Percentiles rank a stretch among this genome's conserved stretches.
phyloP scores from a whole-genome alignment of 1,284 basidiomycete species.

The Mycena citricolor region DNA sequence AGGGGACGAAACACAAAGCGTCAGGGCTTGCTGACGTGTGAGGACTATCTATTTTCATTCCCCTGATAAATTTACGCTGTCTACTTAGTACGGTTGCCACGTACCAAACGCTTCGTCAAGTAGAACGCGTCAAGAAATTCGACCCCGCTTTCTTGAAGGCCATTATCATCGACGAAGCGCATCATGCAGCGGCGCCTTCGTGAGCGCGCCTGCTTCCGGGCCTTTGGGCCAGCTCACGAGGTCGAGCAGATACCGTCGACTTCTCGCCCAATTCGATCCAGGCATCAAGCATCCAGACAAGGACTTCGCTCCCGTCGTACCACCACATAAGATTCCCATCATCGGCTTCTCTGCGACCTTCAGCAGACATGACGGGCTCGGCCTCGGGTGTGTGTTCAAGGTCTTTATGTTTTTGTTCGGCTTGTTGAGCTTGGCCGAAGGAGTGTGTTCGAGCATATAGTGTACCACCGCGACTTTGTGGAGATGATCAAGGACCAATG shows the following conservation, averaged over 20 bases:
- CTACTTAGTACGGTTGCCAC: constrained; percentile 81
- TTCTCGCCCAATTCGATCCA: constrained; percentile 76
- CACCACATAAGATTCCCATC: constrained; percentile 70
- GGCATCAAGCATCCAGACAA: constrained; percentile 56
- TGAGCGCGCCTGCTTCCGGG: constrained; percentile 37
- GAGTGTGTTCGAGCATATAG: constrained; percentile 92
- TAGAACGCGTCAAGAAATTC: constrained; percentile 77
- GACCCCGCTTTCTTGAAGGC: constrained; percentile 72
- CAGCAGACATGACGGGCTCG: constrained; percentile 87
- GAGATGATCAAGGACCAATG: constrained; percentile 94
- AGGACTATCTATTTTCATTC: constrained; percentile 31
- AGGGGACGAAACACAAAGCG: constrained; percentile 75
- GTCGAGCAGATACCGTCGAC: constrained; percentile 64
- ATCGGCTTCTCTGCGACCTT: constrained; percentile 97
- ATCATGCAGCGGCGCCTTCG: constrained; percentile 92
- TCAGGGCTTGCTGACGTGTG: constrained; percentile 85
- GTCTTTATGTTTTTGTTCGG: constrained; percentile 94
- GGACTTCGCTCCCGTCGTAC: constrained; percentile 33
- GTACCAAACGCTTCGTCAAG: constrained; percentile 81
- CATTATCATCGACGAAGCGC: constrained; percentile 91
- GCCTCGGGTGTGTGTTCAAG: constrained; percentile 87
- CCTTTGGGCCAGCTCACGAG: neutral
- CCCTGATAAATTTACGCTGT: constrained; percentile 6
- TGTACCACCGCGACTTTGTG: constrained; percentile 91
- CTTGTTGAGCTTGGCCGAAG: constrained; percentile 90